phyloP scores from a whole-genome alignment of 2,329 filamentous ascomycete species.

The Cladophialophora immunda region DNA sequence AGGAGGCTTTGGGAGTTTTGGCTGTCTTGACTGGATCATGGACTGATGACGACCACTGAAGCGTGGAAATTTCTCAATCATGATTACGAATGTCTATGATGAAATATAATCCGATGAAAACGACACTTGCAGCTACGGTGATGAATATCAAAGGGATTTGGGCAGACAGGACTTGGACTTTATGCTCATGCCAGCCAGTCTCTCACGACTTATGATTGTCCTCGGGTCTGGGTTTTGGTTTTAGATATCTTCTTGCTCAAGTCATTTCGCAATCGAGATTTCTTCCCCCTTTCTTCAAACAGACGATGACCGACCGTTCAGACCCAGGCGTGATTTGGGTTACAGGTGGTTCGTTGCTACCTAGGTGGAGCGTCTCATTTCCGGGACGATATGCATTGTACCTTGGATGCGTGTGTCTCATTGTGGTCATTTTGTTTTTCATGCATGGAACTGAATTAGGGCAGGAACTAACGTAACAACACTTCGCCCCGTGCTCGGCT shows the following conservation, averaged over 20 bases:
- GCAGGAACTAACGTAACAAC: too few species aligned
- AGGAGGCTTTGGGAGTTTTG: neutral
- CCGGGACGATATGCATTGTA: too few species aligned
- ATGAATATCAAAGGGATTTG: neutral
- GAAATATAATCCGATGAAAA: neutral
- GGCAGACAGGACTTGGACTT: neutral
- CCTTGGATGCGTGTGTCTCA: too few species aligned
- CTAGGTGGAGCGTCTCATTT: too few species aligned
- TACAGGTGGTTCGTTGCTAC: too few species aligned
- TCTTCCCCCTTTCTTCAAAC: neutral
- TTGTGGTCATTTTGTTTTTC: too few species aligned
- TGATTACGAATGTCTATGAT: constrained; percentile 5
- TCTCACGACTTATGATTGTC: neutral
- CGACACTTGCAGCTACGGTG: neutral
- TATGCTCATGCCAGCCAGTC: neutral
- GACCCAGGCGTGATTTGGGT: too few species aligned
- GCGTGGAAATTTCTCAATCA: neutral
- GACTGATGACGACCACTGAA: neutral
- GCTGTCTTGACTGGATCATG: neutral
- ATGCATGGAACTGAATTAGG: too few species aligned
- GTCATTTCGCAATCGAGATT: neutral
- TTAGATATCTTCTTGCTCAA: neutral
- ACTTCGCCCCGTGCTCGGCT: too few species aligned
- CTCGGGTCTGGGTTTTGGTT: neutral
- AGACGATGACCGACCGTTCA: too few species aligned